A percentile compares a stretch with the other conserved stretches of the same genome.
Evolutionary conservation across 2,329 filamentous ascomycete genomes (phyloP).

Genomic region (Bipolaris gigantea): DNA sequence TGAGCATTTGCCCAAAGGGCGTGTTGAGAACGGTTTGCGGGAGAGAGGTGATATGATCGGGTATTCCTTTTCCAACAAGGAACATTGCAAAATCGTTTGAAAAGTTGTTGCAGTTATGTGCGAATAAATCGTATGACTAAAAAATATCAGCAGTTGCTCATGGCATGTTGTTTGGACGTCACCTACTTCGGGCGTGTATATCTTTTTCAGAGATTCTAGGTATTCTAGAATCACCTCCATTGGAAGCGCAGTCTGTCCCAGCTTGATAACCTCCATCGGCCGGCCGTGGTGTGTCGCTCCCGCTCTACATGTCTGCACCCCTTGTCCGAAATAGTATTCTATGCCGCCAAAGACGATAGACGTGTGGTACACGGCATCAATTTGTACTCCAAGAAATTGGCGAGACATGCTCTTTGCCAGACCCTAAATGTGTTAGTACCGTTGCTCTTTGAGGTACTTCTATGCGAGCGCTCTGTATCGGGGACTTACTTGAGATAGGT

Average conservation of each 20-base stretch:
- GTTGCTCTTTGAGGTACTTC: background rate
- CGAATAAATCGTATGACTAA: conserved; percentile 51
- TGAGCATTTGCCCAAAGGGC: conserved; percentile 84
- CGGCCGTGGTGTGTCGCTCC: conserved; percentile 84
- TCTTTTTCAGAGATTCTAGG: conserved; percentile 75
- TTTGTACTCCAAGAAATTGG: conserved; percentile 66
- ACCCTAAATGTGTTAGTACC: conserved; percentile 45
- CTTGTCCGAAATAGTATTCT: conserved; percentile 90
- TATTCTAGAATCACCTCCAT: conserved; percentile 85
- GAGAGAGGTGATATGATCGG: conserved; percentile 80
- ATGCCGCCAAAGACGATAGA: conserved; percentile 80
- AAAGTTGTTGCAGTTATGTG: conserved; percentile 98
- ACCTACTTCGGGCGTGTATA: conserved; percentile 76
- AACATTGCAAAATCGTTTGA: conserved; percentile 91
- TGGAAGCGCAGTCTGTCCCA: conserved; percentile 78
- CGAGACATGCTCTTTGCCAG: conserved; percentile 59
- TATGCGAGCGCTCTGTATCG: background rate
- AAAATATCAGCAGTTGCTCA: too few species aligned
- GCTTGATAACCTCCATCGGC: conserved; percentile 72
- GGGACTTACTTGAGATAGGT: conserved; percentile 49
- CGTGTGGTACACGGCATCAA: conserved; percentile 95
- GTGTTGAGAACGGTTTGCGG: conserved; percentile 83
- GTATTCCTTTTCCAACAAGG: conserved; percentile 83
- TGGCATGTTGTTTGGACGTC: background rate
- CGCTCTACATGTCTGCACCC: conserved; percentile 78